Evolutionary conservation across 2,329 filamentous ascomycete genomes (phyloP).

Genomic region (Xylariaceae sp.): DNA sequence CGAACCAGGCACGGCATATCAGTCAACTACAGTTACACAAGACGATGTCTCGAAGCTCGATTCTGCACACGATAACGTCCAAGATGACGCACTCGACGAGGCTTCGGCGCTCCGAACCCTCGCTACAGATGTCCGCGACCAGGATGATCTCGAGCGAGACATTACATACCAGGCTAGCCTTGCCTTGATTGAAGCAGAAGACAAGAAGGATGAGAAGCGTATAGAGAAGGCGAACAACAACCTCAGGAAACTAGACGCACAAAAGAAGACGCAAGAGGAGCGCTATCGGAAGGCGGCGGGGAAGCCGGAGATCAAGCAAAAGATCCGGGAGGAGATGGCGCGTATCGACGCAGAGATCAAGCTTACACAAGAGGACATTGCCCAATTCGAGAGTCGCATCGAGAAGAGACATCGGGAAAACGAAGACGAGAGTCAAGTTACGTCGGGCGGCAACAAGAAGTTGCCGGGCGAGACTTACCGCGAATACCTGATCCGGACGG

Average conservation of each 20-base stretch:
- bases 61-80: background rate
- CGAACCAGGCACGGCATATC: background rate
- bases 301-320: conserved; percentile 48
- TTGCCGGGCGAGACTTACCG: conserved; percentile 76
- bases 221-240: conserved; percentile 53
- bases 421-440: conserved; percentile 37
- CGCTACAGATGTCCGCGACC: conserved; percentile 68
- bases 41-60: background rate
- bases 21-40: background rate
- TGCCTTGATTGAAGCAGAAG: conserved; percentile 55
- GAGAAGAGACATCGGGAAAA: conserved; percentile 60
- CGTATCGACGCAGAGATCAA: conserved; percentile 61
- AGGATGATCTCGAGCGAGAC: conserved; percentile 85
- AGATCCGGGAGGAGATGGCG: conserved; percentile 59
- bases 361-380: conserved; percentile 64
- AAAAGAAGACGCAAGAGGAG: conserved; percentile 53
- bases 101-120: conserved; percentile 55
- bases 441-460: conserved; percentile 50
- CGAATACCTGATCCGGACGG: conserved; percentile 88
- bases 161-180: conserved; percentile 62
- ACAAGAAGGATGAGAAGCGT: conserved; percentile 57
- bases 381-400: conserved; percentile 76
- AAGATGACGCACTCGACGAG: conserved; percentile 42
- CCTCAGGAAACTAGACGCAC: conserved; percentile 55
- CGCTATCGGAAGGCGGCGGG: conserved; percentile 39